Conservation (phyloP, 169 alveolate species). For the Toxoplasma gondii region DNA sequence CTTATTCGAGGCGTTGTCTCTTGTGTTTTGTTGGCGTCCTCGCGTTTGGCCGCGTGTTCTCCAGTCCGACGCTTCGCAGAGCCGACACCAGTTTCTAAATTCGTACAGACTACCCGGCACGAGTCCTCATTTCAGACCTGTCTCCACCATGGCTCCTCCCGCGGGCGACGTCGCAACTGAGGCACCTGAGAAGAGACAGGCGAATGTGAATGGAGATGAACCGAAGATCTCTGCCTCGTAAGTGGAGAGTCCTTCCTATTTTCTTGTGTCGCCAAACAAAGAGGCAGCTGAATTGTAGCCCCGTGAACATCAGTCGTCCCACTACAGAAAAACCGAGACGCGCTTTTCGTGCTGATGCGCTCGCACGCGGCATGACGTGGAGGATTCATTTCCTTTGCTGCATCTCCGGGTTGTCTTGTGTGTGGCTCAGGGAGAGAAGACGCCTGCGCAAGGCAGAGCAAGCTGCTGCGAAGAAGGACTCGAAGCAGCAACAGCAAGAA, state of each 20-base stretch:
- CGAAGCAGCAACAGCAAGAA: slow-evolving; percentile 36
- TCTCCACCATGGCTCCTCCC: not conserved
- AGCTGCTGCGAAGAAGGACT: slow-evolving; percentile 34
- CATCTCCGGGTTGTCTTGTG: not conserved
- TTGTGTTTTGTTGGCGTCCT: not conserved
- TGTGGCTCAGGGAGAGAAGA: not conserved
- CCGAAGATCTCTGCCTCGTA: slow-evolving; percentile 28
- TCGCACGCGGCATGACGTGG: too few species aligned
- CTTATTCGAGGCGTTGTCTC: not conserved
- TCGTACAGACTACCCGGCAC: not conserved
- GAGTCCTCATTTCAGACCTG: not conserved
- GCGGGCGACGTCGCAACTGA: not conserved
- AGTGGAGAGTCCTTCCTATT: not conserved
- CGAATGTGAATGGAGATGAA: not conserved
- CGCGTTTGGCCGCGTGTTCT: not conserved
- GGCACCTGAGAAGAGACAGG: not conserved
- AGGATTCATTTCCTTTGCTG: too few species aligned
- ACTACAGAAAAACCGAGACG: too few species aligned
- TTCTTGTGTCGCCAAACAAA: not conserved
- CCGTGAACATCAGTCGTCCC: too few species aligned
- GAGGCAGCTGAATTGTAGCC: too few species aligned
- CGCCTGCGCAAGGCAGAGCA: slow-evolving; percentile 43
- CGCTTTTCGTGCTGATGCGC: too few species aligned
- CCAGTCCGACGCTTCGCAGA: not conserved
- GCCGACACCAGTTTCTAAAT: not conserved